These are phyloP conservation scores for Leucoagaricus sp. DNA, from an alignment of 1,284 basidiomycete genomes.

Conservation along the genomic window DNA sequence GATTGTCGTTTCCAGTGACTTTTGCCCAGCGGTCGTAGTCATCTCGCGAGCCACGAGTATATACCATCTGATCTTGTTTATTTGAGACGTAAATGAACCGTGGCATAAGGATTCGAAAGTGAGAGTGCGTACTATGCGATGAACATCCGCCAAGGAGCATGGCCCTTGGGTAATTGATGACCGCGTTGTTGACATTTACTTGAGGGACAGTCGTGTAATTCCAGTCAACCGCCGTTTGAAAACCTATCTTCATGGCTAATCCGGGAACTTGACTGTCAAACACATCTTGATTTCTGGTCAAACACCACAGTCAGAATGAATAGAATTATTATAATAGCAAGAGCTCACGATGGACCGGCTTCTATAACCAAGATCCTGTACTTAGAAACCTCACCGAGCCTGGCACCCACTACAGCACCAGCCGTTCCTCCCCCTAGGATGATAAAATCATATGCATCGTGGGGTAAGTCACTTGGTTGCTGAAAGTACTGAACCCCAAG, in stretches of 20 bases:
- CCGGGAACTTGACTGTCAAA: conserved; percentile 17
- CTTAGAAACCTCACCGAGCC: conserved; percentile 20
- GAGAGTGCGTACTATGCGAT: conserved; percentile 28
- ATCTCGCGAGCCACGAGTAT: conserved; percentile 13
- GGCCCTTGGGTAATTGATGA: conserved; percentile 17
- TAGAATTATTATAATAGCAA: background rate
- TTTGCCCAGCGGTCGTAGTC: conserved; percentile 10
- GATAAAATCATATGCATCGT: conserved; percentile 13
- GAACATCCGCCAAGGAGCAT: conserved; percentile 30
- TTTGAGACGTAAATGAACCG: background rate
- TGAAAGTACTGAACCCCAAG: conserved; percentile 4
- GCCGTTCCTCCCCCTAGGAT: conserved; percentile 21
- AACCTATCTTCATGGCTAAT: conserved; percentile 1
- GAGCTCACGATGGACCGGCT: conserved; percentile 25
- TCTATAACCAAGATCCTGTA: conserved; percentile 23
- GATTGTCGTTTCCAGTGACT: background rate
- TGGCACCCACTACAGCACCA: conserved; percentile 22
- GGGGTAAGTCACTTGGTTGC: background rate
- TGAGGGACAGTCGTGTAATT: conserved; percentile 21
- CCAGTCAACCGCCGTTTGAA: conserved; percentile 17
- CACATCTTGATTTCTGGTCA: conserved; percentile 19
- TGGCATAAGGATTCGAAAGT: background rate
- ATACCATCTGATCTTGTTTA: conserved; percentile 12
- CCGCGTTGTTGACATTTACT: conserved; percentile 14
- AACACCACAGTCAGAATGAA: no score